Evolutionary conservation across 1,284 basidiomycete species (phyloP).

Genomic region (Cutaneotrichosporon mucoides): DNA sequence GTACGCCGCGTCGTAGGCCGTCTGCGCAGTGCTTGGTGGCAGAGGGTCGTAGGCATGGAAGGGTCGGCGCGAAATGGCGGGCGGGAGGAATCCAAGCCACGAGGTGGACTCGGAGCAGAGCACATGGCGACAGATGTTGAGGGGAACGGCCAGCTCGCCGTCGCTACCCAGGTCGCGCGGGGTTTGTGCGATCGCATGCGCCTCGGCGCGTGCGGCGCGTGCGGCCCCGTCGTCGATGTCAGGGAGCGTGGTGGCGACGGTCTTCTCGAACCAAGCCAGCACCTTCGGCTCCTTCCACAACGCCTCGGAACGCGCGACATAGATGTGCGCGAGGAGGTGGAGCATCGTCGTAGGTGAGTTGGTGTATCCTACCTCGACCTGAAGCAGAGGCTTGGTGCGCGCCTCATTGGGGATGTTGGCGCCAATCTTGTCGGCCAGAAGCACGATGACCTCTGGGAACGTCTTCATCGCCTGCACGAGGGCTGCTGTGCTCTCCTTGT

Average conservation of each 20-base stretch:
- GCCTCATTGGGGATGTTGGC: constrained; percentile 60
- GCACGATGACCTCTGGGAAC: constrained; percentile 73
- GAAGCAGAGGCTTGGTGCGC: constrained; percentile 60
- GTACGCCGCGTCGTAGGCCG: constrained; percentile 64
- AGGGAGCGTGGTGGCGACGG: constrained; percentile 33
- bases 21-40: constrained; percentile 61
- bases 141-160: constrained; percentile 32
- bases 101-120: constrained; percentile 61
- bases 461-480: constrained; percentile 66
- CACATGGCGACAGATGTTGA: constrained; percentile 65
- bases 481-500: constrained; percentile 61
- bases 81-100: constrained; percentile 68
- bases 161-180: constrained; percentile 35
- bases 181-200: constrained; percentile 46
- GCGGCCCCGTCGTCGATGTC: constrained; percentile 27
- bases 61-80: constrained; percentile 48
- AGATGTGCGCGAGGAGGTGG: constrained; percentile 74
- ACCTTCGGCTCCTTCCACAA: constrained; percentile 73
- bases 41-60: constrained; percentile 74
- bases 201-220: constrained; percentile 28
- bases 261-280: constrained; percentile 65
- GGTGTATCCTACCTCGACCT: constrained; percentile 64
- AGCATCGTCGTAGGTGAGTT: constrained; percentile 51
- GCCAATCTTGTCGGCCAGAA: constrained; percentile 79
- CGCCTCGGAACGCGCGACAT: constrained; percentile 66